phyloP scores from a whole-genome alignment of 2,329 filamentous ascomycete genomes.

The Pyrenophora tritici-repentis region DNA sequence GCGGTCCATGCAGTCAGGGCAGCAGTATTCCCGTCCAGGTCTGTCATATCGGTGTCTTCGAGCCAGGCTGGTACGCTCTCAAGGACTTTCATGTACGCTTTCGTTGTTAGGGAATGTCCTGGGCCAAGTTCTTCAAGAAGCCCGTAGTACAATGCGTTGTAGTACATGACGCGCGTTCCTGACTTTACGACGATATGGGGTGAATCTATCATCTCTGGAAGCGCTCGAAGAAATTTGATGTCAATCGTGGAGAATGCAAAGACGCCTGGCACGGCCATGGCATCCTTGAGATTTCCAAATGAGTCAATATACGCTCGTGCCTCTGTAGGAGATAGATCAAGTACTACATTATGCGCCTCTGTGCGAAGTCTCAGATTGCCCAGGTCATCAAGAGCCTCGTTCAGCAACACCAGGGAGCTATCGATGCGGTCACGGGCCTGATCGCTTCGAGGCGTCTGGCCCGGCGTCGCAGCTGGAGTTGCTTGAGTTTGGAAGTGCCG shows the following conservation, averaged over 20 bases:
- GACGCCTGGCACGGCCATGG: slow-evolving; percentile 28
- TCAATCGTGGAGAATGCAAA: slow-evolving; percentile 19
- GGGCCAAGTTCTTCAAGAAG: slow-evolving; percentile 22
- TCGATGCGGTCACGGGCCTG: slow-evolving; percentile 17
- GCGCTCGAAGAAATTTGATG: slow-evolving; percentile 19
- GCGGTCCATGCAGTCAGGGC: slow-evolving; percentile 30
- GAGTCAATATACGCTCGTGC: slow-evolving; percentile 26
- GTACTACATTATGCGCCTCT: slow-evolving; percentile 14
- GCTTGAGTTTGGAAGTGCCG: slow-evolving; percentile 29
- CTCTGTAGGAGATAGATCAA: slow-evolving; percentile 25
- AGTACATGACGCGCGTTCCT: slow-evolving; percentile 32
- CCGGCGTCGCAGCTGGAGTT: slow-evolving; percentile 27
- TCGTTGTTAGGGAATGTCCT: slow-evolving; percentile 15
- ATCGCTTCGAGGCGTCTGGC: neutral
- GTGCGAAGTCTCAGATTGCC: slow-evolving; percentile 30
- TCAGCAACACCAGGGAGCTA: slow-evolving; percentile 31
- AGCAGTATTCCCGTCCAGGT: slow-evolving; percentile 30
- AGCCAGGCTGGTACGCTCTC: slow-evolving; percentile 37
- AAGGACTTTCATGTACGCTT: slow-evolving; percentile 34
- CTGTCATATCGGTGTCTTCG: slow-evolving; percentile 13
- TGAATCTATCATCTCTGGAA: slow-evolving; percentile 33
- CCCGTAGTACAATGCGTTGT: slow-evolving; percentile 34
- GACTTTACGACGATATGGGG: slow-evolving; percentile 34
- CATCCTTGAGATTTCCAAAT: slow-evolving; percentile 20
- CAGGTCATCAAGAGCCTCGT: slow-evolving; percentile 35